Conservation (phyloP, 2,329 filamentous ascomycete species). For the Fusarium austroafricanum region DNA sequence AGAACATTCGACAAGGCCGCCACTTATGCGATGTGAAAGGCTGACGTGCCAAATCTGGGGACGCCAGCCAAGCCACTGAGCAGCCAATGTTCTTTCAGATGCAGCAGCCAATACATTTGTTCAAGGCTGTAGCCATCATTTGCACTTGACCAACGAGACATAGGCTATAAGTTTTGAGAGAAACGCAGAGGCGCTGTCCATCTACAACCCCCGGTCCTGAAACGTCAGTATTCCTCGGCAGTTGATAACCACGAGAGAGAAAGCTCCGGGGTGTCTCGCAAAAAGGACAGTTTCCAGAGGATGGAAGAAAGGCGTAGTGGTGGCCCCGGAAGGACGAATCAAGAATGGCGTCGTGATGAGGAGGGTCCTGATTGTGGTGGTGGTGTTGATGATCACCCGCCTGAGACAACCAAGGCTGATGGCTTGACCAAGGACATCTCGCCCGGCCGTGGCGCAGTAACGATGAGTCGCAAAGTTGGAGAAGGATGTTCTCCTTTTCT, state of each 20-base stretch:
- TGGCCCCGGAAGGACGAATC: slow-evolving; percentile 33
- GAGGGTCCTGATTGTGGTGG: slow-evolving; percentile 35
- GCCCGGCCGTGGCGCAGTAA: slow-evolving; percentile 30
- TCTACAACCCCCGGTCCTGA: background rate
- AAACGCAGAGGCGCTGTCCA: background rate
- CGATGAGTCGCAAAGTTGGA: slow-evolving; percentile 14
- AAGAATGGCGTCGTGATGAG: slow-evolving; percentile 33
- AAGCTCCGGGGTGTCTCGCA: slow-evolving; percentile 16
- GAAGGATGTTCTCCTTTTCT: slow-evolving; percentile 6
- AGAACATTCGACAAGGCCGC: slow-evolving; percentile 37
- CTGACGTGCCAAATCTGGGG: slow-evolving; percentile 34
- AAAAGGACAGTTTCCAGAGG: slow-evolving; percentile 8
- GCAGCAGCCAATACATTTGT: slow-evolving; percentile 19
- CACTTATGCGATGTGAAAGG: slow-evolving; percentile 35
- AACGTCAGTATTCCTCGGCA: slow-evolving; percentile 33
- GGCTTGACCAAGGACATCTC: slow-evolving; percentile 27
- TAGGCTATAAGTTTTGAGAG: background rate
- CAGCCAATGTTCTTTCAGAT: slow-evolving; percentile 13
- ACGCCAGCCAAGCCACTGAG: slow-evolving; percentile 39
- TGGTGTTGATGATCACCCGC: slow-evolving; percentile 45
- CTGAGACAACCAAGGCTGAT: slow-evolving; percentile 45
- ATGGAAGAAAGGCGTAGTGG: slow-evolving; percentile 30
- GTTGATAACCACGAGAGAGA: slow-evolving; percentile 34
- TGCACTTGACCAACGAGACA: slow-evolving; percentile 7
- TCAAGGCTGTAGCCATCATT: slow-evolving; percentile 13